A percentile compares a stretch with the other conserved stretches of the same genome.
Conservation (phyloP, 208 protist species). For the Lotmaria passim region DNA sequence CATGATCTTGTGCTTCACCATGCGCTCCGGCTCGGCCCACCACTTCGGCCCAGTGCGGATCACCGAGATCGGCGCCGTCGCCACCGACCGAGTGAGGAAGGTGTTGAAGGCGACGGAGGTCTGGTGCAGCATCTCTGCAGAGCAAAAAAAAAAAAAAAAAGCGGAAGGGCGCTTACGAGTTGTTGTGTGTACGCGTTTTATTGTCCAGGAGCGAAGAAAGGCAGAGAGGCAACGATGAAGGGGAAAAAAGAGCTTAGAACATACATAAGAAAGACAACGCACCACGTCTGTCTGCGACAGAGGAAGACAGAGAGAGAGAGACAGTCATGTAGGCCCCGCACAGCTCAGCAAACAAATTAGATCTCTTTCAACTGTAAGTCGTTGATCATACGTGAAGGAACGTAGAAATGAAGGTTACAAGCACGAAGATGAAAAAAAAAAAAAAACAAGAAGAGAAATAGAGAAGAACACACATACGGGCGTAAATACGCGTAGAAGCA, state of each 20-base stretch:
- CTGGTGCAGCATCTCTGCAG: constrained; percentile 49
- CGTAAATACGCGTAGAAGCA: not conserved
- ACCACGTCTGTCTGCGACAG: too few relatives aligned
- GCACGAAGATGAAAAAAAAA: too few relatives aligned
- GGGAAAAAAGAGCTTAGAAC: too few relatives aligned
- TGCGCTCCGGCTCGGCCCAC: constrained; percentile 88
- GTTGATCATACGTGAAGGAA: too few relatives aligned
- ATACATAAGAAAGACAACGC: too few relatives aligned
- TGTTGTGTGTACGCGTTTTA: not conserved
- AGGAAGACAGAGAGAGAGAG: too few relatives aligned
- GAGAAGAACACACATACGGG: not conserved
- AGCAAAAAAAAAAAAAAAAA: constrained; percentile 7
- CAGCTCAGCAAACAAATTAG: too few relatives aligned
- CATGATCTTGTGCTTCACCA: constrained; percentile 89
- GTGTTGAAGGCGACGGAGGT: constrained; percentile 57
- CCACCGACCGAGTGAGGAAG: constrained; percentile 80
- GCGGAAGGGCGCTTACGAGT: not conserved
- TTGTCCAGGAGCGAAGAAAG: not conserved
- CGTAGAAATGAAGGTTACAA: too few relatives aligned
- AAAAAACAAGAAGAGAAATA: too few relatives aligned
- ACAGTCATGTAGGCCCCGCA: too few relatives aligned
- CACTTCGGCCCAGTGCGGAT: constrained; percentile 85
- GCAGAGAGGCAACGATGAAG: not conserved
- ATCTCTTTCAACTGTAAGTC: too few relatives aligned
- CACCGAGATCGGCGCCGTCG: constrained; percentile 77